Evolutionary conservation across 2,329 filamentous ascomycete species (phyloP).

Genomic region (Cladosporium sp.): DNA sequence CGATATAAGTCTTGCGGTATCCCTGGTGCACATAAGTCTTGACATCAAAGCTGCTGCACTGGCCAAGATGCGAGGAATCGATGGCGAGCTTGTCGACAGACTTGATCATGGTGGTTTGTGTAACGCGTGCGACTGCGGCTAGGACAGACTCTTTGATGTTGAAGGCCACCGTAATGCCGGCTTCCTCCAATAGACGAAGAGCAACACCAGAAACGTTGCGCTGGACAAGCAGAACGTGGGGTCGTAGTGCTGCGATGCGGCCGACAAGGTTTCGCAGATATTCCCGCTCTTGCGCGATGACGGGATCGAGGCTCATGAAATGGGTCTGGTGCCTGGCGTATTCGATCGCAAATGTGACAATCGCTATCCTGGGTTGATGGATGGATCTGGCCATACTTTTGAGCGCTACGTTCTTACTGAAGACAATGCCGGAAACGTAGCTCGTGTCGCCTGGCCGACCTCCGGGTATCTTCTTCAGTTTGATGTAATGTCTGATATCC

Average conservation of each 20-base stretch:
- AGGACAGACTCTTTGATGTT: slow-evolving; percentile 97
- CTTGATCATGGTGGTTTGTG: slow-evolving; percentile 87
- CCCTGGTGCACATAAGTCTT: slow-evolving; percentile 89
- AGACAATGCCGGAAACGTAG: slow-evolving; percentile 96
- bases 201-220: slow-evolving; percentile 90
- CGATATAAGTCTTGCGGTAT: slow-evolving; percentile 91
- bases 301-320: slow-evolving; percentile 96
- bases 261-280: slow-evolving; percentile 89
- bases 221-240: slow-evolving; percentile 85
- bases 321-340: slow-evolving; percentile 90
- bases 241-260: slow-evolving; percentile 79
- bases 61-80: slow-evolving; percentile 68
- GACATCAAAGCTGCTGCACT: slow-evolving; percentile 85
- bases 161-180: slow-evolving; percentile 88
- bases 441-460: slow-evolving; percentile 85
- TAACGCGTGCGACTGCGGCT: slow-evolving; percentile 88
- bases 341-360: slow-evolving; percentile 93
- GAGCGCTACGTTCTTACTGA: slow-evolving; percentile 92
- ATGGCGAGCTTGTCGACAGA: slow-evolving; percentile 91
- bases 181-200: slow-evolving; percentile 79
- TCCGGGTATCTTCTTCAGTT: slow-evolving; percentile 92
- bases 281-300: slow-evolving; percentile 94
- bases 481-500: slow-evolving; percentile 96
- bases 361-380: slow-evolving; percentile 76
- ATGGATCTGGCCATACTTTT: slow-evolving; percentile 95